phyloP scores from a whole-genome alignment of 768 basidiomycete species.

The Boletus rufocinnamomeus region DNA sequence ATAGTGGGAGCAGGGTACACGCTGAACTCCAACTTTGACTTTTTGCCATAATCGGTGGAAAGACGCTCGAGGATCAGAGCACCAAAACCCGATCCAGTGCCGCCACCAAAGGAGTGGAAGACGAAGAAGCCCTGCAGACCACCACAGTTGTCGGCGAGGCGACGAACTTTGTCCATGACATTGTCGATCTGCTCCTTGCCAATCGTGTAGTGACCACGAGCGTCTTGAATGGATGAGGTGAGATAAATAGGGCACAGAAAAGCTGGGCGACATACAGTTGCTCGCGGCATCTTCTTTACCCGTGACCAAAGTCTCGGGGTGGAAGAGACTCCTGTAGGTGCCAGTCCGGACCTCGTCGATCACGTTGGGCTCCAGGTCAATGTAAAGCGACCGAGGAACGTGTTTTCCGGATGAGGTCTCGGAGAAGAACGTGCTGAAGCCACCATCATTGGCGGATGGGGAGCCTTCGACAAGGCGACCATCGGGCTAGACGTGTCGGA shows the following conservation, averaged over 20 bases:
- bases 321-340: constrained; percentile 95
- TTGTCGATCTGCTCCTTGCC: constrained; percentile 97
- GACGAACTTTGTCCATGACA: constrained; percentile 94
- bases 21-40: constrained; percentile 97
- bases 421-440: constrained; percentile 99
- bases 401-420: constrained; percentile 97
- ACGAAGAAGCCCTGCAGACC: constrained; percentile 99
- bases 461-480: constrained; percentile 85
- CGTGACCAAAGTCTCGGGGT: constrained; percentile 97
- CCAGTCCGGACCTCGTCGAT: constrained; percentile 97
- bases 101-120: constrained; percentile 99
- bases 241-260: not conserved
- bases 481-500: constrained; percentile 68
- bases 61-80: constrained; percentile 94
- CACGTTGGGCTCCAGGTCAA: constrained; percentile 96
- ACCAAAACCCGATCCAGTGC: constrained; percentile 98
- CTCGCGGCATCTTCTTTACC: constrained; percentile 99
- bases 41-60: constrained; percentile 97
- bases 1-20: constrained; percentile 94
- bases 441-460: constrained; percentile 75
- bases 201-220: constrained; percentile 97
- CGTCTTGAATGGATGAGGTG: constrained; percentile 55
- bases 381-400: constrained; percentile 96
- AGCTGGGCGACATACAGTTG: constrained; percentile 69
- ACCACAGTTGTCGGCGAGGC: constrained; percentile 93